Evolutionary conservation across 352 stramenopile species (phyloP).

Genomic region (Pythium biforme): DNA sequence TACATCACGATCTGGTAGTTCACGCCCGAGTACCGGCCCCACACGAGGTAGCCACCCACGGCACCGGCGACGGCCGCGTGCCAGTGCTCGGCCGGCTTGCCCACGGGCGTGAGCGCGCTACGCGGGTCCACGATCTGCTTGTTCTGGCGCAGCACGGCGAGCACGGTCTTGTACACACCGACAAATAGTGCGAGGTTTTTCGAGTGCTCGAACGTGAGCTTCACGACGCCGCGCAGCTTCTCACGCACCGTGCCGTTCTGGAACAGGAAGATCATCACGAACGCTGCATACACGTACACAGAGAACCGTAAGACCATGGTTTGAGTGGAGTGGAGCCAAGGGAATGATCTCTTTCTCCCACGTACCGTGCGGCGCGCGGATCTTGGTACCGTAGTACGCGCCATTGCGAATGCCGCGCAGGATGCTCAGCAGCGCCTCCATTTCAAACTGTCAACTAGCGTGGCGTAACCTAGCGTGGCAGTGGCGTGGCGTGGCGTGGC

Average conservation of each 20-base stretch:
- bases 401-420: constrained; percentile 84
- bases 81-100: constrained; percentile 72
- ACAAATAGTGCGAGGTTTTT: constrained; percentile 88
- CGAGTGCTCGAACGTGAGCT: constrained; percentile 83
- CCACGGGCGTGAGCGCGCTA: constrained; percentile 37
- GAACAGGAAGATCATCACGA: constrained; percentile 91
- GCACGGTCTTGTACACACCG: constrained; percentile 82
- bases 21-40: constrained; percentile 81
- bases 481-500: not conserved
- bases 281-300: constrained; percentile 37
- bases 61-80: constrained; percentile 76
- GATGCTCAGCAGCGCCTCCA: constrained; percentile 66
- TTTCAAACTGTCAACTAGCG: constrained; percentile 3
- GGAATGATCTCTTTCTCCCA: not conserved
- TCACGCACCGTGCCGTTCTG: constrained; percentile 73
- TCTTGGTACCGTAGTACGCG: constrained; percentile 88
- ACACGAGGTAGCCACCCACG: constrained; percentile 80
- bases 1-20: constrained; percentile 93
- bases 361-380: constrained; percentile 82
- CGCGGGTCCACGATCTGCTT: constrained; percentile 36
- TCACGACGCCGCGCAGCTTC: constrained; percentile 70
- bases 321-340: too few species aligned
- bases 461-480: too few species aligned
- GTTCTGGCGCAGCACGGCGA: constrained; percentile 62
- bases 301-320: not conserved